Evolutionary conservation across 257 asterid genomes (phyloP), one percentile per base, ranked within the genome.

Genomic region (Fraxinus pennsylvanica): DNA sequence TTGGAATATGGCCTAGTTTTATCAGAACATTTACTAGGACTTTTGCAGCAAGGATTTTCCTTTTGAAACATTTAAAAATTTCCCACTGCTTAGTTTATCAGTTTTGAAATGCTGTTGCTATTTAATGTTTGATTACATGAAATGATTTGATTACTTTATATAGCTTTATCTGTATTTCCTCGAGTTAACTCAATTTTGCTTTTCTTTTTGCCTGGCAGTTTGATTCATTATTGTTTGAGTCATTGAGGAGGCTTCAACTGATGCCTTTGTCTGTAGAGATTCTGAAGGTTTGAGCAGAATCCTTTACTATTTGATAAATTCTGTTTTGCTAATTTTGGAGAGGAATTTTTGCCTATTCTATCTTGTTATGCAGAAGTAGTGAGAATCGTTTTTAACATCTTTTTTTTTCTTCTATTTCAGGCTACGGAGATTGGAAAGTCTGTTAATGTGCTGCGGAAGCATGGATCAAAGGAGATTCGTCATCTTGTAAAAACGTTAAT

Each of bases 161-260:
- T 70, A 5, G 7, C 43, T 25, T 32, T 76, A 73, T 75, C 80
- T 14, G 50, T n/a, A 38, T 45, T 43, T 10, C 52, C 52, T 43
- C 17, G 17, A 10, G 52, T 43, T 43, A 10, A 43, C 52, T 43
- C 52, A 43, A 43, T 43, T 43, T 73, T 73, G 66, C 74, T 69
- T 50, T 82, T 68, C 43, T 76, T 76, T 35, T 27, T 82, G 27
- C 59, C 57, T 81, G 71, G 59, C 97, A 89, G 96, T 79, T 96
- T 75, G 94, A 81, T 78, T 39, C 86, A 29, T 22, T 69, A 74
- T 73, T 94, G 86, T 86, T 76, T 77, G 97, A 91, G 69, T 92
- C 90, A n/a, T 79, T 94, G 84, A 90, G 93, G 87, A 86, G 88
- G 93, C 93, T 94, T 78, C 97, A 94, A 83, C 81, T 91, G 61